Conservation (phyloP, 2,329 filamentous ascomycete genomes). For the Fusarium sp. region DNA sequence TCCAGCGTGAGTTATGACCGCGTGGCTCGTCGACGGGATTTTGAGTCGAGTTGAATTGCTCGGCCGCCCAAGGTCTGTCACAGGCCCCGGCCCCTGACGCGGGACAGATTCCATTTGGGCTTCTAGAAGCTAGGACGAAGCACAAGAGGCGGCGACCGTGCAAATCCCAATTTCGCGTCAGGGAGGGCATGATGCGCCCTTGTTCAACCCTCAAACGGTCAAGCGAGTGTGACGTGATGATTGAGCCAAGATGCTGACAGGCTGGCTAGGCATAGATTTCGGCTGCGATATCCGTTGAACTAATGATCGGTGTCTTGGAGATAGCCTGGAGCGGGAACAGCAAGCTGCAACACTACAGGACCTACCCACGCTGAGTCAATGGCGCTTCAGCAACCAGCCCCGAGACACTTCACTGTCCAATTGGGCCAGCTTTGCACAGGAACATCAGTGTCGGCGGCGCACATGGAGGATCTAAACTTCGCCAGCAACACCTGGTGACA, state of each 20-base stretch:
- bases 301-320: slow-evolving; percentile 18
- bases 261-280: slow-evolving; percentile 17
- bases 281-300: slow-evolving; percentile 23
- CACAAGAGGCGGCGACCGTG: slow-evolving; percentile 20
- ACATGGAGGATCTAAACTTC: slow-evolving; percentile 9
- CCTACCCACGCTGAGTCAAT: background rate
- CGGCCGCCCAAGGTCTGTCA: slow-evolving; percentile 17
- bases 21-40: slow-evolving; percentile 37
- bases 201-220: background rate
- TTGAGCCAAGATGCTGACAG: slow-evolving; percentile 24
- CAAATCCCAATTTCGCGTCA: slow-evolving; percentile 40
- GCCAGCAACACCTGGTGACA: background rate
- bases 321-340: slow-evolving; percentile 25
- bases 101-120: slow-evolving; percentile 39
- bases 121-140: slow-evolving; percentile 42
- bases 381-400: background rate
- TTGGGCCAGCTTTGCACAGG: background rate
- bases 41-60: slow-evolving; percentile 42
- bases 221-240: slow-evolving; percentile 32
- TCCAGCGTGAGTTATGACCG: slow-evolving; percentile 20
- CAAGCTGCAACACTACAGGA: slow-evolving; percentile 2
- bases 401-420: background rate
- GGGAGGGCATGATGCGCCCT: slow-evolving; percentile 11
- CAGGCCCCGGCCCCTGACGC: slow-evolving; percentile 18
- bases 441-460: background rate